Base-by-base conservation (phyloP, 179 eudicot genomes). In the Dionaea muscipula region DNA sequence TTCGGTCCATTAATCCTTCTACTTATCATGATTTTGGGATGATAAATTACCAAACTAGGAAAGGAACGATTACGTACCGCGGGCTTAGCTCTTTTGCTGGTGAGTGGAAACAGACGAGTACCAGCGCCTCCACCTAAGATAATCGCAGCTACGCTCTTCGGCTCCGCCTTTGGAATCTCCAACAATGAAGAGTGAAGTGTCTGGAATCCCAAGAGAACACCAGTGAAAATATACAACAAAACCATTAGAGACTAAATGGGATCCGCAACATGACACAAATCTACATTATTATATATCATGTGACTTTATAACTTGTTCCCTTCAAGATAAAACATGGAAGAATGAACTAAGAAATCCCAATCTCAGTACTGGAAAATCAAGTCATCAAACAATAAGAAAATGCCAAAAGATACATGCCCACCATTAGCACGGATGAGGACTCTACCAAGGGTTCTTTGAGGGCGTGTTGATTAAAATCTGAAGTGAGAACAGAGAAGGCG, bases 111-210 rank as follows among this genome's bases (percentile, higher is more conserved):
- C 38, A 89, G 76, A n/a, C 97, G 88, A 73, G 97, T 89, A 36
- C 97, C 97, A 19, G 95, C 97, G 18, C 97, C 97, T 23, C 97
- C 97, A 43, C 97, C 95, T 53, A 89, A 59, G 19, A 89, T 79
- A 12, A 86, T 72, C 12, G 97, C 76, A 39, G 94, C 97, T n/a
- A 89, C 94, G 59, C 60, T 73, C 63, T 78, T 79, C 0, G 97
- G 86, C 52, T 89, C 95, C 53, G 72, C 94, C 55, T 64, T 63
- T 33, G 80, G 69, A 24, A 55, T 37, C 54, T 79, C 95, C 54
- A 72, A 68, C 1, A 68, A 41, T 44, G 75, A 58, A 23, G 71
- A 57, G 68, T 86, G 83, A 68, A 72, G 64, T 58, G 64, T 69
- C 95, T 83, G 75, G 60, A 47, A 54, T 49, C 26, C 19, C 45